Evolutionary conservation across 2,329 filamentous ascomycete species (phyloP), one percentile per base, ranked within the genome.

Genomic region (Ophiostoma piceae): DNA sequence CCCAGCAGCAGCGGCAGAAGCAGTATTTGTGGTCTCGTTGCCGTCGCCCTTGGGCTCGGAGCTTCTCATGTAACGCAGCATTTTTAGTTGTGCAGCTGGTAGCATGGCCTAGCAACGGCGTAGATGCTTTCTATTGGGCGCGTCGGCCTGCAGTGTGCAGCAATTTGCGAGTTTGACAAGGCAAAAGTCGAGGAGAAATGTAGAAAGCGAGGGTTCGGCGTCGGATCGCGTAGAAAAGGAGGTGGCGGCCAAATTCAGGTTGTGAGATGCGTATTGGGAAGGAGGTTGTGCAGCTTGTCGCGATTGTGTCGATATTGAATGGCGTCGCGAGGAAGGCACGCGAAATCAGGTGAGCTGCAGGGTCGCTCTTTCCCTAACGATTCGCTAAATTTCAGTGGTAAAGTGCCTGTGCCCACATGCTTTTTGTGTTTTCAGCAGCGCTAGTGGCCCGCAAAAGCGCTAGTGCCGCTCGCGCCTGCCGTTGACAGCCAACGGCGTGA

Each of bases 321-420:
- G 35, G 69, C 66, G 70, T 66, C n/a, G 37, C 51, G 9, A 67
- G 62, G 69, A 70, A 72, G 68, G 67, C 68, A 71, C 71, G 62
- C 72, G 71, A 73, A 75, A 71, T 73, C 74, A 75, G 73, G 74
- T 75, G 73, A 74, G 66, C 69, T 73, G 72, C 72, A 73, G 69
- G 71, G 68, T 57, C 65, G 16, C 68, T 47, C 67, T 43, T 71
- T 67, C 71, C 71, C 39, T 47, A n/a, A 65, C 1, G 5, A 32
- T 37, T 29, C 1, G 5, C 12, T 14, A 1, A 32, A 19, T 62
- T 62, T 19, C 43, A 47, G 43, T 26, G 51, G n/a, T 57, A 57
- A 12, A 26, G 51, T 12, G n/a, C n/a, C n/a, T 57, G 51, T 26
- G 51, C 51, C 22, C 51, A 54, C 47, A 16, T 54, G 6, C 47